A percentile compares a stretch with the other conserved stretches of the same genome.
Evolutionary conservation across 352 stramenopile species (phyloP).

Genomic region (Globisporangium paddicum): DNA sequence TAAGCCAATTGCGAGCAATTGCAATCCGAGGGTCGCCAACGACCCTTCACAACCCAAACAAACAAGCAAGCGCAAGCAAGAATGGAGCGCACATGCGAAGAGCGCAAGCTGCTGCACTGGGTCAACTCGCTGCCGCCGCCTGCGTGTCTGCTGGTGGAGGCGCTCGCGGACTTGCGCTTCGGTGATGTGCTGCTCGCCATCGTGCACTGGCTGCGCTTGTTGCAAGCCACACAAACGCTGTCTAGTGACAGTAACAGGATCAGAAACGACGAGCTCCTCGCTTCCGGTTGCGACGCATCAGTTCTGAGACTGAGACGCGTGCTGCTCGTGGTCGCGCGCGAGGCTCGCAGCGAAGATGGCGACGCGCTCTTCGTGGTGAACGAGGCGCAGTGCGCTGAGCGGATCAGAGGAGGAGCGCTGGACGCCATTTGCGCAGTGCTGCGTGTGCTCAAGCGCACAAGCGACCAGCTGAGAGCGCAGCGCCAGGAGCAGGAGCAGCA

Average conservation of each 20-base stretch:
- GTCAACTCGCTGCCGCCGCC: conserved; percentile 65
- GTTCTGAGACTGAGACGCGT: conserved; percentile 22
- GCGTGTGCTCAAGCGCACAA: conserved; percentile 33
- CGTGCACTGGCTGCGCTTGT: conserved; percentile 26
- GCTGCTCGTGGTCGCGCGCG: conserved; percentile 36
- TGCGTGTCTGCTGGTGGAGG: conserved; percentile 53
- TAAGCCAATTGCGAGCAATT: neutral
- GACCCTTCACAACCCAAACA: conserved; percentile 4
- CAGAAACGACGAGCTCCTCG: neutral
- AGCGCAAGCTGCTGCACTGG: conserved; percentile 60
- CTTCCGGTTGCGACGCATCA: neutral
- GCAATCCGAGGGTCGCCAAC: neutral
- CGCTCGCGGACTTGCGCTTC: conserved; percentile 47
- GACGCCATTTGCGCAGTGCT: conserved; percentile 45
- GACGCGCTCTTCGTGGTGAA: conserved; percentile 53
- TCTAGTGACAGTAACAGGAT: neutral
- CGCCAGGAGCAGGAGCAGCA: neutral
- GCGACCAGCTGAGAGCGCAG: neutral
- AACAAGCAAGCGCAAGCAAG: no score
- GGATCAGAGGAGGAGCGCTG: conserved; percentile 27
- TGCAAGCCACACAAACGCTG: neutral
- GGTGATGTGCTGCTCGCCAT: conserved; percentile 55
- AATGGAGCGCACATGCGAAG: neutral
- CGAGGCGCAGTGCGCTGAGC: conserved; percentile 27
- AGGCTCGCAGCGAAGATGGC: conserved; percentile 30